Evolutionary conservation across 768 basidiomycete species (phyloP).

Genomic region (Boletus vermiculosoides): DNA sequence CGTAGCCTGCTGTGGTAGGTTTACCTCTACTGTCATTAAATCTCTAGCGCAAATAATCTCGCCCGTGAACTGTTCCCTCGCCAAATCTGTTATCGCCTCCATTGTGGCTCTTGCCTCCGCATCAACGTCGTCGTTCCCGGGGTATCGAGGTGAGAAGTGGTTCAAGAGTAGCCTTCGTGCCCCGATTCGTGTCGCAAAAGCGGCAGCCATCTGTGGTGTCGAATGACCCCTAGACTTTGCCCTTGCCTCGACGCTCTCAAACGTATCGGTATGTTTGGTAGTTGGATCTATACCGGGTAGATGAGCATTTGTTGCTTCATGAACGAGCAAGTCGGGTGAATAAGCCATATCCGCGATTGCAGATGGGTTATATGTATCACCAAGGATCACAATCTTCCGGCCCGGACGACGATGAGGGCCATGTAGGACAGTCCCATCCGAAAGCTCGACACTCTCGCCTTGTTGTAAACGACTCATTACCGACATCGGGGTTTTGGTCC

Average conservation of each 20-base stretch:
- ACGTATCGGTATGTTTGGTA: constrained; percentile 62
- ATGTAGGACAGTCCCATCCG: constrained; percentile 69
- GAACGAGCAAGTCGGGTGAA: constrained; percentile 72
- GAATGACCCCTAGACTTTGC: constrained; percentile 82
- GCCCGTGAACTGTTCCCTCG: constrained; percentile 51
- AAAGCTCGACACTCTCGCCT: constrained; percentile 60
- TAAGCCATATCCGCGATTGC: constrained; percentile 57
- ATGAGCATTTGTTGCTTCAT: constrained; percentile 90
- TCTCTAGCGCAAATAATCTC: constrained; percentile 71
- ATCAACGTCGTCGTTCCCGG: constrained; percentile 57
- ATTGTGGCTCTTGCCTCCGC: constrained; percentile 53
- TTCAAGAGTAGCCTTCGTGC: constrained; percentile 71
- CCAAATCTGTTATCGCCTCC: constrained; percentile 59
- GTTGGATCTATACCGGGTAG: constrained; percentile 60
- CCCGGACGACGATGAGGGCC: constrained; percentile 67
- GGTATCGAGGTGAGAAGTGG: constrained; percentile 82
- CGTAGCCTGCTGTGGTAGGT: constrained; percentile 29
- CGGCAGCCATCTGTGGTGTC: constrained; percentile 87
- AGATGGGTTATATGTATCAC: constrained; percentile 84
- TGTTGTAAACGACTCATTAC: constrained; percentile 65
- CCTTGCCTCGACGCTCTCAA: constrained; percentile 57
- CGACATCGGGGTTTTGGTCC: constrained; percentile 67
- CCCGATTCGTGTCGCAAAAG: constrained; percentile 65
- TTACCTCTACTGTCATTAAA: constrained; percentile 67
- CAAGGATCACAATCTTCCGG: constrained; percentile 76